Conservation (phyloP, 495 filamentous ascomycete species). For the Aspergillus baeticus region DNA sequence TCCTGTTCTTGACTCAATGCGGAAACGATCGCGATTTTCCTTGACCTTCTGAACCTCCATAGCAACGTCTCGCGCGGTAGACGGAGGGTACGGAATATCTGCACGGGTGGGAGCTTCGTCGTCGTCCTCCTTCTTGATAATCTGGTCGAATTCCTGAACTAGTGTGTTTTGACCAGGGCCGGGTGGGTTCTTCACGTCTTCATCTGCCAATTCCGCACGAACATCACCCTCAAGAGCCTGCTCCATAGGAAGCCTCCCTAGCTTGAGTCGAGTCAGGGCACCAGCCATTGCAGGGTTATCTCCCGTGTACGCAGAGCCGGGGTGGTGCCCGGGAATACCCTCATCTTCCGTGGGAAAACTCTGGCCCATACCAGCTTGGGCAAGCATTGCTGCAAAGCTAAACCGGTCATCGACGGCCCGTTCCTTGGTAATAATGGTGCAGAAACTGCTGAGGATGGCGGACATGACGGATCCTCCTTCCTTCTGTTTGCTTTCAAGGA, state of each 20-base stretch:
- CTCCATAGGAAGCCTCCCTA: constrained; percentile 81
- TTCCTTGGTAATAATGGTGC: constrained; percentile 70
- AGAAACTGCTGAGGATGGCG: constrained; percentile 69
- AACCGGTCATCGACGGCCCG: constrained; percentile 74
- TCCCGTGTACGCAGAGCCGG: constrained; percentile 76
- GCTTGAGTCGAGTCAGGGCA: constrained; percentile 58
- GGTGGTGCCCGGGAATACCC: constrained; percentile 88
- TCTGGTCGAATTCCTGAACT: constrained; percentile 74
- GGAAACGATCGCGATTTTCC: constrained; percentile 87
- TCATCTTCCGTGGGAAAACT: constrained; percentile 77
- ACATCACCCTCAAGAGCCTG: constrained; percentile 75
- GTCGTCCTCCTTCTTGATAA: constrained; percentile 88
- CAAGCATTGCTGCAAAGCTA: constrained; percentile 79
- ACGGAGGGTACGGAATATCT: constrained; percentile 81
- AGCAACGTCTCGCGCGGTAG: constrained; percentile 80
- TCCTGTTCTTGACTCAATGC: constrained; percentile 74
- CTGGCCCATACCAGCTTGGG: constrained; percentile 60
- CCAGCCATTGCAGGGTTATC: constrained; percentile 56
- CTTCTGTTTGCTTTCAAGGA: constrained; percentile 78
- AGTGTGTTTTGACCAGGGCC: constrained; percentile 60
- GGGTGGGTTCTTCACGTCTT: constrained; percentile 71
- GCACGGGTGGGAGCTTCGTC: constrained; percentile 76
- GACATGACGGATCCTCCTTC: constrained; percentile 75
- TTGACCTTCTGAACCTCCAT: constrained; percentile 95
- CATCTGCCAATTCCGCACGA: constrained; percentile 75